Evolutionary conservation across 176 grass and related monocot genomes (phyloP).

Genomic region (Juncus effusus): DNA sequence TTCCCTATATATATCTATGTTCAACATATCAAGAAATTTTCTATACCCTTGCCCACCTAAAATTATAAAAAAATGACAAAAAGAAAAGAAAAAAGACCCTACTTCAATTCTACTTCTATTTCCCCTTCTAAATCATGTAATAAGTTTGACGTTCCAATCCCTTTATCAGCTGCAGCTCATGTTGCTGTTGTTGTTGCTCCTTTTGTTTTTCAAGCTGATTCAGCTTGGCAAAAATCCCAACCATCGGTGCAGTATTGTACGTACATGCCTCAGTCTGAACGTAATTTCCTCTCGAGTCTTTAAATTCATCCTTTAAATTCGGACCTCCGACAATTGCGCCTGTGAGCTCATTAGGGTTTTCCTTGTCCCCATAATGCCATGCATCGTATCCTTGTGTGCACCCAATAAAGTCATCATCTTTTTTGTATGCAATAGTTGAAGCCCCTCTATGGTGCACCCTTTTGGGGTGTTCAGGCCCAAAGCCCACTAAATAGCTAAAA

Average conservation of each 20-base stretch:
- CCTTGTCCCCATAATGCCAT: constrained; percentile 46
- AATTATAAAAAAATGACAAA: constrained; percentile 4
- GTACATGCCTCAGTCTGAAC: constrained; percentile 84
- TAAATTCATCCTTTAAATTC: constrained; percentile 58
- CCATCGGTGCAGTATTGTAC: constrained; percentile 70
- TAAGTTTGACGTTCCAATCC: constrained; percentile 24
- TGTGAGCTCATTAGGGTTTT: constrained; percentile 64
- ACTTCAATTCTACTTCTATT: constrained; percentile 14
- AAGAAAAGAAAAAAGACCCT: constrained; percentile 20
- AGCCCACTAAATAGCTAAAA: constrained; percentile 71
- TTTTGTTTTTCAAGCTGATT: constrained; percentile 33
- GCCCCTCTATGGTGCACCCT: constrained; percentile 82
- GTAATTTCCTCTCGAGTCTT: constrained; percentile 52
- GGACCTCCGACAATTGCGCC: constrained; percentile 88
- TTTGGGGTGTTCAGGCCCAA: constrained; percentile 44
- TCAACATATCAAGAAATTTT: constrained; percentile 32
- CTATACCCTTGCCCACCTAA: constrained; percentile 26
- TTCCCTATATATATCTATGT: constrained; percentile 26
- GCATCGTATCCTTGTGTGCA: constrained; percentile 79
- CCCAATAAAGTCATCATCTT: constrained; percentile 66
- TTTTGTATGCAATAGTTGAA: constrained; percentile 44
- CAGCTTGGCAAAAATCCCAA: constrained; percentile 71
- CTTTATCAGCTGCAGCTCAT: neutral
- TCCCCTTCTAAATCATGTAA: constrained; percentile 27
- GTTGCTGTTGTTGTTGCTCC: neutral